phyloP scores from a whole-genome alignment of 768 basidiomycete genomes.

The Myochromella boudieri region DNA sequence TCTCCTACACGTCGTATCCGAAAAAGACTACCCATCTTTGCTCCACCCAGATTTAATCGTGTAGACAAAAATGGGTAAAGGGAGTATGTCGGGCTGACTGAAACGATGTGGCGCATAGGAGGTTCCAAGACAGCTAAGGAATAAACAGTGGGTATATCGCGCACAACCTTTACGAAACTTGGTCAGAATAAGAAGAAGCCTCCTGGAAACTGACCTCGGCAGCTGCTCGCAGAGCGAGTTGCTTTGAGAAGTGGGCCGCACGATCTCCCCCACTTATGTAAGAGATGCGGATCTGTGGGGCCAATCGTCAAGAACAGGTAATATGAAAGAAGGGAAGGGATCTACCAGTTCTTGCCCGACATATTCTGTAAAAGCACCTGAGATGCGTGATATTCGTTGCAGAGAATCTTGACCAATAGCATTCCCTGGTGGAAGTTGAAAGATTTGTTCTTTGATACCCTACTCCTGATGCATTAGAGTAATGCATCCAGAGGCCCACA shows the following conservation, averaged over 20 bases:
- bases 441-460: slow-evolving; percentile 37
- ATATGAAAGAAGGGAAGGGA: background rate
- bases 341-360: slow-evolving; percentile 47
- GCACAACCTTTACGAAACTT: slow-evolving; percentile 7
- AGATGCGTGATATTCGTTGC: slow-evolving; percentile 65
- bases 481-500: background rate
- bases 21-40: slow-evolving; percentile 44
- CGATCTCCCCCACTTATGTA: slow-evolving; percentile 39
- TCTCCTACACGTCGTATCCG: slow-evolving; percentile 63
- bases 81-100: slow-evolving; percentile 56
- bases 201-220: slow-evolving; percentile 43
- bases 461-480: slow-evolving; percentile 19
- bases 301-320: background rate
- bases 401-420: slow-evolving; percentile 47
- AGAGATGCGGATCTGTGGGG: slow-evolving; percentile 55
- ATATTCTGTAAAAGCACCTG: slow-evolving; percentile 64
- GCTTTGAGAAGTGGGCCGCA: slow-evolving; percentile 44
- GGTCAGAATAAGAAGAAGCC: background rate
- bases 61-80: slow-evolving; percentile 65
- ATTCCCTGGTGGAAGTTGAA: slow-evolving; percentile 43
- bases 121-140: too few species aligned
- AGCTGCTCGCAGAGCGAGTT: slow-evolving; percentile 50
- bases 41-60: slow-evolving; percentile 48
- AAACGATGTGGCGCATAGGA: too few species aligned
- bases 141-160: slow-evolving; percentile 9